Evolutionary conservation across 768 basidiomycete species (phyloP), one percentile per base, ranked within the genome.

Genomic region (Solioccasus polychromus): DNA sequence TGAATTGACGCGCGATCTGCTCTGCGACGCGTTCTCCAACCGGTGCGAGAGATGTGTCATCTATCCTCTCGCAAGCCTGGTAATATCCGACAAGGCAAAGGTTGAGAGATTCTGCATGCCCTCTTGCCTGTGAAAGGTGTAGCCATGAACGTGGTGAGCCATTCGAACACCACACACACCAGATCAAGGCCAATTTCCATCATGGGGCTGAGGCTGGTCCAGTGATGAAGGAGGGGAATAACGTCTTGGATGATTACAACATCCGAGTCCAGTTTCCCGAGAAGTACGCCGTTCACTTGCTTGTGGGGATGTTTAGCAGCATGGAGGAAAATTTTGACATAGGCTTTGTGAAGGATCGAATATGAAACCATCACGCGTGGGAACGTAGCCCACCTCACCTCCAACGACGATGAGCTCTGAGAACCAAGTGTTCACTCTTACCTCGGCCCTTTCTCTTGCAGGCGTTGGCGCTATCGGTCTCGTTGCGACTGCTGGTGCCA

Each of bases 161-260:
- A 36, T 41, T 26, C 14, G 7, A 40, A 31, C 14, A 39, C 30
- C 25, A 15, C 23, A 67, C 81, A 53, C 53, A 87, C 88, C 58
- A 88, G 68, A 55, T 88, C 85, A 32, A 90, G 74, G 20, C 87
- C 89, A 49, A 88, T 82, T 61, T 90, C 88, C 84, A 89, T 89
- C 82, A 86, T 86, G 4, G 87, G 85, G 50, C 83, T 85, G 42
- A 92, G 72, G 54, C 77, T 83, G 7, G 87, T 88, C 88, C 88
- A 92, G 60, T 89, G 82, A 59, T 92, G 89, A 40, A 89, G 75
- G 28, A 92, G 71, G 14, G 90, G 90, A 30, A 92, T 71, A 3
- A 81, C 76, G 57, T 92, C 88, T 39, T 71, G 67, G 39, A 86
- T 75, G 43, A 63, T 62, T 34, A 87, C 75, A 2, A 58, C 56